Base-by-base conservation (phyloP, 2,329 filamentous ascomycete genomes). In the Aspergillaceae sp. region DNA sequence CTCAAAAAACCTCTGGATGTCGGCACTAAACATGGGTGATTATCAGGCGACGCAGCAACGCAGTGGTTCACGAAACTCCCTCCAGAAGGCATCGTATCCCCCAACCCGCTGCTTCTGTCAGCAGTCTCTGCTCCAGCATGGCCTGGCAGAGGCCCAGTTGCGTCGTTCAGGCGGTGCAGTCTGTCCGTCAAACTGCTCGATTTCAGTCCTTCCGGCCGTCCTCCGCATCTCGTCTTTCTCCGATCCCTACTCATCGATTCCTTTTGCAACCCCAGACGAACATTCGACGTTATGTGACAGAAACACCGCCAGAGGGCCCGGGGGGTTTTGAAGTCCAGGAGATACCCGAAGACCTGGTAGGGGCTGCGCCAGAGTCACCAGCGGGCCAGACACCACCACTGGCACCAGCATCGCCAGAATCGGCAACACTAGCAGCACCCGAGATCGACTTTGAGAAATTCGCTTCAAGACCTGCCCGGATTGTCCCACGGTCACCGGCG, bases 401-500 rank as follows among this genome's bases (percentile, higher is more conserved):
- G 7, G 34, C 33, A 19, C 32, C 45, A 43, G 60, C 65, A 30
- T 61, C 63, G 29, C 58, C 63, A 29, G 40, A 38, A 19, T 28
- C 43, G 9, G 29, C 46, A 19, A 19, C 19, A 38, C 8, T 45
- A 33, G 61, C 65, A 30, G 62, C 64, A 29, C 58, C 63, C 10
- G 56, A 64, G 45, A 63, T 68, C 45, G 52, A 71, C 48, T 61
- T 65, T 47, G 43, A 47, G 11, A 46, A 54, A 32, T 57, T 58
- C 49, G 48, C 26, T 38, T 53, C 68, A 29, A 53, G 58, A 28
- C 76, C 80, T 53, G 82, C 86, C 44, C 87, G 92, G 54, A 74
- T 94, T 26, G 73, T 96, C 33, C 92, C 92, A 19, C 77, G 78
- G 28, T 95, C 90, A 33, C 83, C 87, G 2, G 92, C 91, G n/a